Conservation (phyloP, 805 yeast species). For the Ogataea zsoltii region DNA sequence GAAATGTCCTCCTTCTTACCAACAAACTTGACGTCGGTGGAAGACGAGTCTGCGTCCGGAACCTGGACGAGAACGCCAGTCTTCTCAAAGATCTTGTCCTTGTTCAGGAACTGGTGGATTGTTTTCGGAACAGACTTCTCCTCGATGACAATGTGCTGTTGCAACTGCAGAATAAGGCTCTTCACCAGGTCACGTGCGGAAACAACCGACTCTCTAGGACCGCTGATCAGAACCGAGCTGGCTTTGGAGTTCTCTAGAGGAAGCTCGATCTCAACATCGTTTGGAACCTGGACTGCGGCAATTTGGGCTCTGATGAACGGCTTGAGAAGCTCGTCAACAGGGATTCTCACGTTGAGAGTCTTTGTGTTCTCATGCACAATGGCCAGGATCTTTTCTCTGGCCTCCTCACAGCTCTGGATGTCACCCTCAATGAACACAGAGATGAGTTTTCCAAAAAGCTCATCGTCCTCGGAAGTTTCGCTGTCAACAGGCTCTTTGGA, state of each 20-base stretch:
- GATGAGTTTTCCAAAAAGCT: conserved; percentile 58
- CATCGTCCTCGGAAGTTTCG: conserved; percentile 44
- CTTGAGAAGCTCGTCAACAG: conserved; percentile 43
- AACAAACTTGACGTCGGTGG: conserved; percentile 54
- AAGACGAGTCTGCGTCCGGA: conserved; percentile 46
- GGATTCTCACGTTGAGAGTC: conserved; percentile 48
- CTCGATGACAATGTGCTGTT: conserved; percentile 48
- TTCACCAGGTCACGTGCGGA: conserved; percentile 54
- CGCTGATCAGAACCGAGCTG: conserved; percentile 53
- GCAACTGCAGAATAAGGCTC: conserved; percentile 44
- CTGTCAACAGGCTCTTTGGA: conserved; percentile 36
- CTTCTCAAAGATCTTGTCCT: conserved; percentile 50
- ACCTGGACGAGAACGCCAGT: conserved; percentile 57
- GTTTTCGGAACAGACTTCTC: conserved; percentile 63
- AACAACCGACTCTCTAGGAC: conserved; percentile 68
- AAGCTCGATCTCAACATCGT: conserved; percentile 30
- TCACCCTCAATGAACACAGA: conserved; percentile 78
- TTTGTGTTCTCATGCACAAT: conserved; percentile 79
- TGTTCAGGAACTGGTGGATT: conserved; percentile 69
- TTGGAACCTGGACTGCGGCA: conserved; percentile 18
- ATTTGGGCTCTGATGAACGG: conserved; percentile 46
- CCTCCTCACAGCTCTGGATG: conserved; percentile 74
- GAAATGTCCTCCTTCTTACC: conserved; percentile 60
- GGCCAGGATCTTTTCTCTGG: conserved; percentile 65
- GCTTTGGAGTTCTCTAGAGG: conserved; percentile 40